Conservation (phyloP, 768 basidiomycete species). For the Lactarius pseudohatsudake region DNA sequence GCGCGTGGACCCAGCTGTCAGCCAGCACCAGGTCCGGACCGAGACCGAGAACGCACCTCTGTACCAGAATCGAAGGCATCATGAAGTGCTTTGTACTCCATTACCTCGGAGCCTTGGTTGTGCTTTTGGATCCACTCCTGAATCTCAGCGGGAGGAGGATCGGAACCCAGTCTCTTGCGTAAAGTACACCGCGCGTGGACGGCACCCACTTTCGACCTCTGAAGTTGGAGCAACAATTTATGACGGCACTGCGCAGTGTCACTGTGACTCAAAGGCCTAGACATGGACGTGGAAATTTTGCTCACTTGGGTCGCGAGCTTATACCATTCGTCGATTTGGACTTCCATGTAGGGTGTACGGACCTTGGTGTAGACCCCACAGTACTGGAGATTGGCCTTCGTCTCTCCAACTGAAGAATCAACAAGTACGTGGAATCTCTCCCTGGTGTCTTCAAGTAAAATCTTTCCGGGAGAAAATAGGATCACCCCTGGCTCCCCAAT, state of each 20-base stretch:
- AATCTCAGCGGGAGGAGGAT: constrained; percentile 1
- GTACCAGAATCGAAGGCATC: not conserved
- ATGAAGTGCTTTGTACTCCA: not conserved
- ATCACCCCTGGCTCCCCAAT: constrained; percentile 11
- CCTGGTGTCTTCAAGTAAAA: not conserved
- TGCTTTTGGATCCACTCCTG: not conserved
- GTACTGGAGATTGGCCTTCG: not conserved
- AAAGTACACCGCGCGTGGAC: not conserved
- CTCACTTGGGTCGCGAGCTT: not conserved
- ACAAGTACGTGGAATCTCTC: not conserved
- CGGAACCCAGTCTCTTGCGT: not conserved
- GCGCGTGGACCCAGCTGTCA: not conserved
- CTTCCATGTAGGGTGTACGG: not conserved
- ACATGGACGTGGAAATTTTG: not conserved
- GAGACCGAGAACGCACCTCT: constrained; percentile 6
- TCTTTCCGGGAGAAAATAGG: not conserved
- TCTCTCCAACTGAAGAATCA: not conserved
- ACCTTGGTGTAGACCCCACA: not conserved
- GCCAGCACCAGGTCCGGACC: not conserved
- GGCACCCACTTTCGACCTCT: not conserved
- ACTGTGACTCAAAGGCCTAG: not conserved
- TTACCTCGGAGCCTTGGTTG: not conserved
- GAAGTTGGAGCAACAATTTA: fast-evolving
- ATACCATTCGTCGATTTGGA: constrained; percentile 2
- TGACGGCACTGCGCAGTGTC: not conserved